Base-by-base conservation (phyloP, 2,329 filamentous ascomycete genomes). In the Exutisphaerella laricina region DNA sequence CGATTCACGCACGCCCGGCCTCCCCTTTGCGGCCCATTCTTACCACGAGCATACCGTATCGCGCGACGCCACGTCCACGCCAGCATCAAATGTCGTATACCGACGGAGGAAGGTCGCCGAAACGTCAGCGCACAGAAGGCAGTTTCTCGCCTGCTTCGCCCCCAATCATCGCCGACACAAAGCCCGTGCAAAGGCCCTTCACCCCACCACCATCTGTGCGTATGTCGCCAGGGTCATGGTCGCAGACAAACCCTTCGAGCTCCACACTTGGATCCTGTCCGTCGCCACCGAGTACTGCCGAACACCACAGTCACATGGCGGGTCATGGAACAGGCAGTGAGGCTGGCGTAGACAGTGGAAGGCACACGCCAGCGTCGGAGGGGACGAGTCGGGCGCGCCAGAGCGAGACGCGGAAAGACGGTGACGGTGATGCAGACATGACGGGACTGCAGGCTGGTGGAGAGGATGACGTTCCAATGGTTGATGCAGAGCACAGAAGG, bases 151-250 rank as follows among this genome's bases (percentile, higher is more conserved):
- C 70, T 43, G 66, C 66, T 40, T 52, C 49, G 30, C 49, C 51
- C 17, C 39, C 41, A 39, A 39, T 49, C 64, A 65, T 58, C 60
- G 65, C 61, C 56, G 56, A 66, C 51, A 65, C 64, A 62, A 69
- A 69, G 63, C 67, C 69, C 51, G 33, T n/a, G 20, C 33, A 35
- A 23, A 21, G 33, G 13, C 57, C 60, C 57, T 62, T 65, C 54
- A 73, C 70, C 7, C 70, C 70, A 41, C 71, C 69, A 26, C 70
- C 69, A 17, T 69, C 68, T 41, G 68, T 70, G 41, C 67, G 67
- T 45, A 66, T 66, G 65, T 69, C 68, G 60, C 68, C 69, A n/a
- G n/a, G n/a, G 54, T 66, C 60, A 66, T 65, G 67, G 37, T 45
- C 46, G 39, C 25, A 29, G 18, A 16, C 41, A 18, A 44, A 22